Evolutionary conservation across 352 stramenopile genomes (phyloP), one percentile per base, ranked within the genome.

Genomic region (Peronospora destructor): DNA sequence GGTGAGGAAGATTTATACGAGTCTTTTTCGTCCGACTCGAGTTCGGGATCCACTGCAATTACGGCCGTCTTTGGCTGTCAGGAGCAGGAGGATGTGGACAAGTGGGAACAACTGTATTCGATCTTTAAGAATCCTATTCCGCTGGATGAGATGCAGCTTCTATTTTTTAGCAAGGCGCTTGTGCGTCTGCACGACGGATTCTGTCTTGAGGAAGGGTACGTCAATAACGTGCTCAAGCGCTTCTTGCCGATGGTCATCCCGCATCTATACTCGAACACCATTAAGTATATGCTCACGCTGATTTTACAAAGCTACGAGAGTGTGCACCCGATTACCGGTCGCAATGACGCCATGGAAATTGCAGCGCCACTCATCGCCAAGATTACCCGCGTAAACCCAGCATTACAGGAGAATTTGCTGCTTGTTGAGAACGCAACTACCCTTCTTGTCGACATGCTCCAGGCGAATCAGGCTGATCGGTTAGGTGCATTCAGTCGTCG

Each of bases 281-380:
- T 93, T 71, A 93, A 93, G 76, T 90, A 91, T 59, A 88, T 93
- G 76, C 76, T 93, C 19, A 88, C 76, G 37, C 69, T 93, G 10
- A 91, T 93, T 50, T 50, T 93, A 12, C 83, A 93, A 62, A 90
- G 77, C 35, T 93, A 93, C 53, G 83, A 93, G 42, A 93, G 83
- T 51, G 82, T 93, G 6, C 83, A 93, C 49, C 83, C 83, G 13
- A 89, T 93, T 63, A 93, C 83, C 5, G 83, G 79, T 9, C 76
- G 80, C 29, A 90, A 93, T 40, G 83, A 93, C 44, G 83, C 83
- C 9, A 93, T 93, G 83, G 79, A 93, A 56, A 87, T 90, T 45
- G 61, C 79, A 6, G 77, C 80, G 6, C 76, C 74, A 11, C 30
- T 90, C 44, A 67, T 93, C 13, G 63, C 67, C 0, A 21, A 76